These are phyloP conservation scores for Solanum chiquidenum DNA, from an alignment of 257 asterid species.

Conservation along the genomic window DNA sequence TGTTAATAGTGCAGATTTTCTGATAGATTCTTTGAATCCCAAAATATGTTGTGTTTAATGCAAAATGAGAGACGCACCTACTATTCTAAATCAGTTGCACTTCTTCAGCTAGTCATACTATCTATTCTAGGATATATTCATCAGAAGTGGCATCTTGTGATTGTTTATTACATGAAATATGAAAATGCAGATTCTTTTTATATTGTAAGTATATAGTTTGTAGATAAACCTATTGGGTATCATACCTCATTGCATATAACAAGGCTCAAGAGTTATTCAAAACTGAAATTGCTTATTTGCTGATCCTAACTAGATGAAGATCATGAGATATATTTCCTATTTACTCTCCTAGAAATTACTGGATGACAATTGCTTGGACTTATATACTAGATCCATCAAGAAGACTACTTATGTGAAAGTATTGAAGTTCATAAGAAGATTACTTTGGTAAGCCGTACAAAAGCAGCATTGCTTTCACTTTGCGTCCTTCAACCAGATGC, in stretches of 20 bases:
- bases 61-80: neutral
- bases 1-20: neutral
- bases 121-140: neutral
- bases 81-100: neutral
- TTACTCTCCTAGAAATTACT: neutral
- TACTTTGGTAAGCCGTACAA: neutral
- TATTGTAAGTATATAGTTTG: neutral
- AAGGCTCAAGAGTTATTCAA: neutral
- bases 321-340: neutral
- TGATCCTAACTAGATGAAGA: neutral
- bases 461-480: neutral
- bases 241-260: neutral
- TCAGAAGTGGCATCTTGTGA: neutral
- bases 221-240: neutral
- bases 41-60: neutral
- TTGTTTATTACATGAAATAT: neutral
- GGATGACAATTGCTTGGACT: neutral
- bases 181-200: neutral
- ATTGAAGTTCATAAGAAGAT: neutral
- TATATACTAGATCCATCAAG: neutral
- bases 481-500: neutral
- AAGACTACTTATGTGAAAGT: neutral
- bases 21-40: neutral
- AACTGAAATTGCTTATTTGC: neutral
- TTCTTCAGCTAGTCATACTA: neutral